Conservation (phyloP, 2,329 filamentous ascomycete genomes). For the Dothistroma septosporum region DNA sequence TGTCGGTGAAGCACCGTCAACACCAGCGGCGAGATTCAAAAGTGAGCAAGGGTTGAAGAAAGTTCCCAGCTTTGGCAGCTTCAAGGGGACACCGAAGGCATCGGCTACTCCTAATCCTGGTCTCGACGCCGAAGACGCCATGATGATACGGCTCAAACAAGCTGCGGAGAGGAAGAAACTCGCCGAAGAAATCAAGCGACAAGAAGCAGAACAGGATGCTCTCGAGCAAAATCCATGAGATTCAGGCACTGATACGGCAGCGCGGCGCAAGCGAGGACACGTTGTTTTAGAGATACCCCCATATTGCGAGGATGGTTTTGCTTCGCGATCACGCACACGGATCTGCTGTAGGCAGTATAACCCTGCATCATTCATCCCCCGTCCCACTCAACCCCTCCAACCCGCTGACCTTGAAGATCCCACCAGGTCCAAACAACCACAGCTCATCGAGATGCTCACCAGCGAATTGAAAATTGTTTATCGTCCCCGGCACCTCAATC, state of each 20-base stretch:
- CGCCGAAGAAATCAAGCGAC: constrained; percentile 42
- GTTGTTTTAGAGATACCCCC: not conserved
- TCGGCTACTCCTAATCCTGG: no score
- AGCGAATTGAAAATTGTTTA: constrained; percentile 24
- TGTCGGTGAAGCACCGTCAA: not conserved
- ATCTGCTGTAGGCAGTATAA: not conserved
- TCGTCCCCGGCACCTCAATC: constrained; percentile 18
- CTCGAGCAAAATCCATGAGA: not conserved
- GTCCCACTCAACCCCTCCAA: constrained; percentile 12
- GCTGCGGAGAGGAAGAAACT: constrained; percentile 41
- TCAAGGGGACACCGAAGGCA: constrained; percentile 31
- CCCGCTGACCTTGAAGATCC: constrained; percentile 16
- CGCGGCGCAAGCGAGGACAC: not conserved
- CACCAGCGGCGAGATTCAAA: constrained; percentile 8
- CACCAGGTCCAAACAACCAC: constrained; percentile 21
- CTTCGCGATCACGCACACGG: not conserved
- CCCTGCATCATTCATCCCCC: constrained; percentile 8
- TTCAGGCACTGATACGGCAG: not conserved
- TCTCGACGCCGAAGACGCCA: constrained; percentile 36
- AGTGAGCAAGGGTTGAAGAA: constrained; percentile 25
- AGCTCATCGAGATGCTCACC: constrained; percentile 15
- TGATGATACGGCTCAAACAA: constrained; percentile 44
- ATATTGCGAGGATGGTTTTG: not conserved
- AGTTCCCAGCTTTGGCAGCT: constrained; percentile 43
- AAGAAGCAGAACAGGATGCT: constrained; percentile 31